These are phyloP conservation scores for Russula dissimulans DNA, from an alignment of 768 basidiomycete species.

Conservation along the genomic window DNA sequence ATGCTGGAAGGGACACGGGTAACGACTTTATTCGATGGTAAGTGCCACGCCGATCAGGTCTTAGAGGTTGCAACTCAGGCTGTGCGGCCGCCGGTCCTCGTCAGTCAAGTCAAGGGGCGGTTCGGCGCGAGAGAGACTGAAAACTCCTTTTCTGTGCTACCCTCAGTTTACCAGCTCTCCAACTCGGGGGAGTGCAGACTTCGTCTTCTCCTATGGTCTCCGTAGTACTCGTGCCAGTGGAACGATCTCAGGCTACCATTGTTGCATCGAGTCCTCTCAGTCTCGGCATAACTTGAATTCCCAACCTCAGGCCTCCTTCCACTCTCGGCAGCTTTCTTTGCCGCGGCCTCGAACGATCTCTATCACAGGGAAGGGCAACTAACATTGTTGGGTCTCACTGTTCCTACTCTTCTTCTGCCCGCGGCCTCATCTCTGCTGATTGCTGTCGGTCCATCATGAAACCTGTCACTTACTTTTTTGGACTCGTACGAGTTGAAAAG, in stretches of 20 bases:
- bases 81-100: too few relatives aligned
- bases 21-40: too few relatives aligned
- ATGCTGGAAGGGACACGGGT: too few relatives aligned
- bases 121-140: too few relatives aligned
- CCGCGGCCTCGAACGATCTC: background rate
- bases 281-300: background rate
- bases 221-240: background rate
- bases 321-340: background rate
- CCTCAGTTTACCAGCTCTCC: background rate
- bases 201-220: slow-evolving; percentile 1
- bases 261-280: slow-evolving; percentile 10
- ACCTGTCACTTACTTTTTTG: too few relatives aligned
- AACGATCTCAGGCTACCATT: slow-evolving; percentile 3
- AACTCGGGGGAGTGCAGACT: background rate
- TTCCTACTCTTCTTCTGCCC: too few relatives aligned
- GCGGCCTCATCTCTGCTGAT: too few relatives aligned
- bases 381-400: background rate
- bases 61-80: too few relatives aligned
- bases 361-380: background rate
- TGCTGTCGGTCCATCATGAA: too few relatives aligned
- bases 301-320: background rate
- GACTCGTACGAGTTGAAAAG: too few relatives aligned
- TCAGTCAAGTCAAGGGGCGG: too few relatives aligned
- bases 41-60: too few relatives aligned
- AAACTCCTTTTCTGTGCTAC: background rate